Conservation (phyloP, 257 asterid species). For the Solanum corneliomulleri region DNA sequence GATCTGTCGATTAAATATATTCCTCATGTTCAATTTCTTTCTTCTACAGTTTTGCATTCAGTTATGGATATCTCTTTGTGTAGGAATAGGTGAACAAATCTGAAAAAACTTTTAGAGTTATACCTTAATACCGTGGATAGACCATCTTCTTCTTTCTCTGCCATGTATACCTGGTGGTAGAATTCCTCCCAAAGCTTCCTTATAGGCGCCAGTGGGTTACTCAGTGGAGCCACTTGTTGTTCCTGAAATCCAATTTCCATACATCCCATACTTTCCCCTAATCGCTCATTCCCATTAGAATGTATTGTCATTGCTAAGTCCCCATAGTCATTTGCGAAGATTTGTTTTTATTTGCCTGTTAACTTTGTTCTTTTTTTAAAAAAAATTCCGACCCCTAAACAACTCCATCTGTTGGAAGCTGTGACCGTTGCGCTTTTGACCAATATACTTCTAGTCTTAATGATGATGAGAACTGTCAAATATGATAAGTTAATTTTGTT, state of each 20-base stretch:
- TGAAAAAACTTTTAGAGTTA: not conserved
- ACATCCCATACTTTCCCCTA: not conserved
- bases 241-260: not conserved
- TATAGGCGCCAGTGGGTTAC: not conserved
- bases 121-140: not conserved
- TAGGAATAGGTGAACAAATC: not conserved
- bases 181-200: not conserved
- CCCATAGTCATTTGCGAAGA: not conserved
- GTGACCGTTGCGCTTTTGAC: not conserved
- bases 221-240: not conserved
- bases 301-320: not conserved
- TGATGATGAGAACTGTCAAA: not conserved
- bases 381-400: not conserved
- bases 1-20: not conserved
- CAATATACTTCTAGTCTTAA: not conserved
- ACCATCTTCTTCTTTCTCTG: not conserved
- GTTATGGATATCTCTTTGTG: not conserved
- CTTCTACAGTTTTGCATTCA: not conserved
- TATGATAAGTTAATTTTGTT: not conserved
- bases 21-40: not conserved
- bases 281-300: not conserved
- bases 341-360: not conserved
- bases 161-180: not conserved
- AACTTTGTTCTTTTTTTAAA: not conserved
- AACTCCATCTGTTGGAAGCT: not conserved